Percentiles rank a stretch among this genome's conserved stretches.
Evolutionary conservation across 805 yeast genomes (phyloP).

Genomic region (Starmerella khaoyaiensis): DNA sequence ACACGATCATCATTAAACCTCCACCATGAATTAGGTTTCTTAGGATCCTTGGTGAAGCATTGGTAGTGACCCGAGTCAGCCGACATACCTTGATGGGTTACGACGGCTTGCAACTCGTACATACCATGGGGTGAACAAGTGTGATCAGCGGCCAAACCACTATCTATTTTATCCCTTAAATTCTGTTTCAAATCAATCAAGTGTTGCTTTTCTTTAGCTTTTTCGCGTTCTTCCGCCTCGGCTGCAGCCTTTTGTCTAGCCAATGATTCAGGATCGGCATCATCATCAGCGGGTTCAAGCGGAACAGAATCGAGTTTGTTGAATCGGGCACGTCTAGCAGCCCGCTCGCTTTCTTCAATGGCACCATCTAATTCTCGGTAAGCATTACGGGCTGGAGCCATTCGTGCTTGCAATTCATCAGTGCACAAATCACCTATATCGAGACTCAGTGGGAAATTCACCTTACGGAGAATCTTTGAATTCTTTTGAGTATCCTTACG

Average conservation of each 20-base stretch:
- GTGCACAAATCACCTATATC: conserved; percentile 80
- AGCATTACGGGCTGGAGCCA: conserved; percentile 62
- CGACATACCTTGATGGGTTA: conserved; percentile 88
- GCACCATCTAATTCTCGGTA: conserved; percentile 64
- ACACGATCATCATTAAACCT: conserved; percentile 90
- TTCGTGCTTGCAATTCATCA: conserved; percentile 53
- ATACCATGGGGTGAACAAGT: conserved; percentile 81
- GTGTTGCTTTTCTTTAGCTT: conserved; percentile 15
- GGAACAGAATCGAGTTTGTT: conserved; percentile 32
- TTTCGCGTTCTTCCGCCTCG: conserved; percentile 13
- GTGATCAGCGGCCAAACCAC: conserved; percentile 30
- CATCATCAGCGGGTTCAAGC: conserved; percentile 27
- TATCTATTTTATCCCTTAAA: conserved; percentile 29
- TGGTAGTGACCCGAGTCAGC: conserved; percentile 98
- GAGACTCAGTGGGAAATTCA: conserved; percentile 84
- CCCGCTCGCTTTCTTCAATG: conserved; percentile 56
- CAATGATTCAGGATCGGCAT: conserved; percentile 16
- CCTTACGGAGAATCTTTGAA: conserved; percentile 87
- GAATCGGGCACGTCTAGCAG: conserved; percentile 49
- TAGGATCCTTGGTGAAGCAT: conserved; percentile 61
- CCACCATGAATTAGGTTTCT: conserved; percentile 71
- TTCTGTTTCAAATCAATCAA: conserved; percentile 22
- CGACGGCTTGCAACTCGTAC: conserved; percentile 67
- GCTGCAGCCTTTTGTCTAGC: conserved; percentile 16
- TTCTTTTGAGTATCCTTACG: conserved; percentile 80